Evolutionary conservation across 352 stramenopile species (phyloP).

Genomic region (Plasmopara muralis): DNA sequence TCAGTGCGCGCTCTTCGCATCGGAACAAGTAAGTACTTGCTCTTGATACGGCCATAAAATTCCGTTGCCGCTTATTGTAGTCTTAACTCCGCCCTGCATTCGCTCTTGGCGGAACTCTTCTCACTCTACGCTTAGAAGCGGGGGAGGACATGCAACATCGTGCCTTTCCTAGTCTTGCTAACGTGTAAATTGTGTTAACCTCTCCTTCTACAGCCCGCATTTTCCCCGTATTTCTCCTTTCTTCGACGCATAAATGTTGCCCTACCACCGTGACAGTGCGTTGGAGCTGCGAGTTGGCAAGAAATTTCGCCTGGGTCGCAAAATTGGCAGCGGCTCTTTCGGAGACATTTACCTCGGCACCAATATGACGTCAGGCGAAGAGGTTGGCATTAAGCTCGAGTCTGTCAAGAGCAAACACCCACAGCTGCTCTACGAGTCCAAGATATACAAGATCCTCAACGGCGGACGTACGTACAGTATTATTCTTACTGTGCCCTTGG

Average conservation of each 20-base stretch:
- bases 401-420: conserved; percentile 96
- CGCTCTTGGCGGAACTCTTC: conserved; percentile 9
- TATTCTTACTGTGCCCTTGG: neutral
- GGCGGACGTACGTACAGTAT: conserved; percentile 89
- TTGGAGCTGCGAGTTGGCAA: conserved; percentile 98
- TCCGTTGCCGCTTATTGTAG: neutral
- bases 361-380: conserved; percentile 98
- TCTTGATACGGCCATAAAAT: conserved; percentile 3
- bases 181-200: conserved; percentile 4
- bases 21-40: conserved; percentile 22
- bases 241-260: conserved; percentile 34
- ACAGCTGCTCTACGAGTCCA: conserved; percentile 99
- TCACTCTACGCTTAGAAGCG: neutral
- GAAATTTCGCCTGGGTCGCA: conserved; percentile 98
- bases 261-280: conserved; percentile 58
- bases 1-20: conserved; percentile 22
- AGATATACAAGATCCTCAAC: conserved; percentile 99
- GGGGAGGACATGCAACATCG: conserved; percentile 3
- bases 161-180: conserved; percentile 7
- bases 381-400: conserved; percentile 99
- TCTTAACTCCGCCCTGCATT: conserved; percentile 4
- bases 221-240: conserved; percentile 6
- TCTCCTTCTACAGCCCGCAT: conserved; percentile 12
- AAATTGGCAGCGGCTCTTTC: conserved; percentile 99
- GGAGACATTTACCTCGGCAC: conserved; percentile 99